Evolutionary conservation across 768 basidiomycete genomes (phyloP), one percentile per base, ranked within the genome.

Genomic region (Lactarius pseudohatsudake): DNA sequence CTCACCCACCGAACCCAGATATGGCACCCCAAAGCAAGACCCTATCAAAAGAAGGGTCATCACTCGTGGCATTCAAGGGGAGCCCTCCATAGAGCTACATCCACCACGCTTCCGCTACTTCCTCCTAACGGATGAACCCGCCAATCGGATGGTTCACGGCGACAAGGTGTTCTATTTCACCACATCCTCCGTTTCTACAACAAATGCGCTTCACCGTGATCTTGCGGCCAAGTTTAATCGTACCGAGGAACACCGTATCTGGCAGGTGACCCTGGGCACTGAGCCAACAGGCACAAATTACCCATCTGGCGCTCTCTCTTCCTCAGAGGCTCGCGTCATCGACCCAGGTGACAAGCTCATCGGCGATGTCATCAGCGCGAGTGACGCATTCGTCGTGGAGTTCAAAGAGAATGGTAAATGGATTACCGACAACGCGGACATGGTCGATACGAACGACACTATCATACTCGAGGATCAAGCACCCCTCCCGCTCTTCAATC

Each of bases 331-430:
- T 53, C 81, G 81, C 53, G 74, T 86, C 47, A 69, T 87, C 8
- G 79, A 80, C 26, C 78, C 79, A 40, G 80, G 76, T 59, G 75
- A 81, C 55, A 81, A 78, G 70, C 82, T 82, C 0, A 75, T 92
- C 16, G 86, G 86, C 57, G 88, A 89, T 30, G 75, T 80, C 50
- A 79, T 91, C 34, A 79, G 85, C 65, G 79, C 80, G 2, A 87
- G 84, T 30, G 92, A 94, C 72, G 78, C 81, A 1, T 88, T 95
- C 75, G 85, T 87, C 1, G 84, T 94, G n/a, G 94, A 97, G 71
- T 84, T 89, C 73, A 84, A 85, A 72, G 73, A 77, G 41, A 72
- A 79, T n/a, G 82, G 80, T 53, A 78, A 79, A 20, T 94, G 91
- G 91, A 72, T 87, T 26, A 77, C 83, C 56, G 71, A 65, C 47